Conservation (phyloP, 129 eudicot species). For the Chrysanthemum lavandulifolium region DNA sequence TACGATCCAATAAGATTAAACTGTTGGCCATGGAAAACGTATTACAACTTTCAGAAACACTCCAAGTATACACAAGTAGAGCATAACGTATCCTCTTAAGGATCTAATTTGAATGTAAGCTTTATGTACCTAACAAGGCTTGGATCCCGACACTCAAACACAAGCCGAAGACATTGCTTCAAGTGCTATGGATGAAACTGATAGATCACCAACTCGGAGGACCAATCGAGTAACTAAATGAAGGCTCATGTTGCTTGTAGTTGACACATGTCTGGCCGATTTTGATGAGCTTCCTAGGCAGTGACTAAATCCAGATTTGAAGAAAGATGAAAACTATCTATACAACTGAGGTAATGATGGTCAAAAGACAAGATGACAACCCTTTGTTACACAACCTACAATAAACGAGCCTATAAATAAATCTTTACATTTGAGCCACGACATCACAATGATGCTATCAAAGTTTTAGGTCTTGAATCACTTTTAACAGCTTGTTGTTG, state of each 20-base stretch:
- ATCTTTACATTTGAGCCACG: too few species aligned
- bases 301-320: slow-evolving; percentile 51
- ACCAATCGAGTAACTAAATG: not conserved
- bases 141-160: slow-evolving; percentile 8
- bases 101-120: slow-evolving; percentile 28
- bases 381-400: too few species aligned
- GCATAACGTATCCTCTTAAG: slow-evolving; percentile 12
- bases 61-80: slow-evolving; percentile 31
- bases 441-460: too few species aligned
- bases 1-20: slow-evolving; percentile 45
- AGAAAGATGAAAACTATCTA: too few species aligned
- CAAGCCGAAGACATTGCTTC: slow-evolving; percentile 42
- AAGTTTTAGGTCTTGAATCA: slow-evolving; percentile 16
- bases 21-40: slow-evolving; percentile 29
- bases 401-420: too few species aligned
- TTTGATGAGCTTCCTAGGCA: slow-evolving; percentile 43
- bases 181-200: slow-evolving; percentile 48
- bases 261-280: slow-evolving; percentile 51
- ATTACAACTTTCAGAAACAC: slow-evolving; percentile 41
- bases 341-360: too few species aligned
- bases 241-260: slow-evolving; percentile 41
- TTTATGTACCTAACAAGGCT: slow-evolving; percentile 13
- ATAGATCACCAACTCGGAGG: slow-evolving; percentile 13
- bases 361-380: too few species aligned
- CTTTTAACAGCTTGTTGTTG: slow-evolving; percentile 24